Base-by-base conservation (phyloP, 805 yeast genomes). In the Metschnikowia henanensis region DNA sequence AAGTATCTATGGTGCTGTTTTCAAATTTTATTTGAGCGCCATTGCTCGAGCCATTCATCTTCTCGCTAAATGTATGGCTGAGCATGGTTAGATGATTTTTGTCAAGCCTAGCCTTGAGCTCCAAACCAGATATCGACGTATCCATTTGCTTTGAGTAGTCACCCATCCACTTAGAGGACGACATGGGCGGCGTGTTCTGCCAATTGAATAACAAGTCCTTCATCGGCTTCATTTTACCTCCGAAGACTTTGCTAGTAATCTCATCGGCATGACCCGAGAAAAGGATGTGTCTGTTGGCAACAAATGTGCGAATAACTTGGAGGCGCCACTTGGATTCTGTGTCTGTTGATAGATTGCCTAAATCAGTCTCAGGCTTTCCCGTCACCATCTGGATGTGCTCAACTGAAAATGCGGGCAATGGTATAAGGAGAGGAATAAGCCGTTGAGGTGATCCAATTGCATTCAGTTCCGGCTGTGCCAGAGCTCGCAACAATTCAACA, bases 371-470 rank as follows among this genome's bases (percentile, higher is more conserved):
- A 0, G 70, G 70, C 30, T 45, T 42, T 4, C 64, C 61, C 10
- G 51, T 37, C 15, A 55, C 56, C 37, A 42, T 45, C 12, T 47
- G 41, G 3, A 65, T 41, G 49, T 67, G 70, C 31, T 68, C 70
- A 5, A 66, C 41, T 7, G 73, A 66, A 41, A 46, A 65, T 7
- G 64, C 42, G 1, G 72, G 68, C 2, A 62, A 47, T 3, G 75
- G 75, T 0, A 70, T 59, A 6, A 67, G 41, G 4, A 71, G 58
- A 0, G 74, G 74, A 7, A 64, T 58, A 30, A 60, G 52, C 4
- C 49, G 22, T 16, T 37, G 44, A 19, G 30, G 4, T 6, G 26
- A 4, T 4, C 21, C 35, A 34, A 25, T 5, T 2, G 30, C 13
- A 10, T 28, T 28, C 16, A 41, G 35, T 5, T 45, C 35, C 6